Percentiles rank a stretch among this genome's conserved stretches.
phyloP scores from a whole-genome alignment of 495 filamentous ascomycete species.

The Bombardia bombarda region DNA sequence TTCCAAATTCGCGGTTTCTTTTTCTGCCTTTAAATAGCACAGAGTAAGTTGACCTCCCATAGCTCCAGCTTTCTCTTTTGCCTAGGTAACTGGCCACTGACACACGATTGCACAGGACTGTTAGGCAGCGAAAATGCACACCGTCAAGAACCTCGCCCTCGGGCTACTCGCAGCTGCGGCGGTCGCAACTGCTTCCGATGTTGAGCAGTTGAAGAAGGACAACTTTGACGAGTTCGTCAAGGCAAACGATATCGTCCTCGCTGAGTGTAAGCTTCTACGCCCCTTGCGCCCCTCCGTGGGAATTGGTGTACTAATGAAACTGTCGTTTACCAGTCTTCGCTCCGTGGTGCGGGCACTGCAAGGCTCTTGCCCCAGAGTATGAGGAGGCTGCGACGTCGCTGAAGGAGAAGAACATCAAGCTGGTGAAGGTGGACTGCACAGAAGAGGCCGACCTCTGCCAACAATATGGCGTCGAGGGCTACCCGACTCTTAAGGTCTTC shows the following conservation, averaged over 20 bases:
- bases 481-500: slow-evolving; percentile 98
- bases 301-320: slow-evolving; percentile 6
- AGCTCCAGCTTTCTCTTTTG: neutral
- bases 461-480: slow-evolving; percentile 85
- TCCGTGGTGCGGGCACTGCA: slow-evolving; percentile 77
- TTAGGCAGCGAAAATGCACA: slow-evolving; percentile 20
- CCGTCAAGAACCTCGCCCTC: slow-evolving; percentile 23
- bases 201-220: slow-evolving; percentile 74
- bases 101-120: neutral
- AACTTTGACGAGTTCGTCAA: slow-evolving; percentile 81
- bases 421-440: slow-evolving; percentile 96
- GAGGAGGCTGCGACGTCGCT: slow-evolving; percentile 87
- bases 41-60: slow-evolving; percentile 17
- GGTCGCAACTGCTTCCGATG: slow-evolving; percentile 61
- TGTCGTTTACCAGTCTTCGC: slow-evolving; percentile 49
- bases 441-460: slow-evolving; percentile 88
- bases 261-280: slow-evolving; percentile 55
- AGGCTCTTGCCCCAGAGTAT: slow-evolving; percentile 76
- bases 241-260: slow-evolving; percentile 71
- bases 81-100: neutral
- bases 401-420: slow-evolving; percentile 88
- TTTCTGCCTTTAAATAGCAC: slow-evolving; percentile 20
- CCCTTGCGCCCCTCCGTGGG: neutral
- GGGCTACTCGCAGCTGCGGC: slow-evolving; percentile 60
- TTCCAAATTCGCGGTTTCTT: slow-evolving; percentile 2